Conservation (phyloP, 2,329 filamentous ascomycete species). For the Lachnum nothofagi region DNA sequence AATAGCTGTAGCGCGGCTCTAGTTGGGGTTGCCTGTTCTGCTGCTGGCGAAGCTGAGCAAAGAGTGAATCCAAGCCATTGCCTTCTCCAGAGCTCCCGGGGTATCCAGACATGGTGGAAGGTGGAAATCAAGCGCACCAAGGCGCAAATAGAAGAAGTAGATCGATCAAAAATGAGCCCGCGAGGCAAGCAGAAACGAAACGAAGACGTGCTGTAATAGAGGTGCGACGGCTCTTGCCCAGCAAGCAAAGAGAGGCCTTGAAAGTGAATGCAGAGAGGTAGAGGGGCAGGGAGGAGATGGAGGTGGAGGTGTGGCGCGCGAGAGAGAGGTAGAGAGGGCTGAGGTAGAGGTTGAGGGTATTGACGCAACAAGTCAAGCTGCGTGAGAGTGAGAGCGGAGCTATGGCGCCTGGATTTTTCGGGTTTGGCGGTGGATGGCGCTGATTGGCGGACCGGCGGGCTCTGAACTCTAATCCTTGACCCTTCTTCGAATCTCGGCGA, state of each 20-base stretch:
- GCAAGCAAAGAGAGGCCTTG: constrained; percentile 4
- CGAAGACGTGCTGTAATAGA: background rate
- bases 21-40: constrained; percentile 26
- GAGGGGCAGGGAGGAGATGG: constrained; percentile 6
- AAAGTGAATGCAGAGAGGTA: background rate
- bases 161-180: constrained; percentile 25
- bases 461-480: no score
- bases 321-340: constrained; percentile 1
- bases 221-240: constrained; percentile 11
- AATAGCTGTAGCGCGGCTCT: constrained; percentile 30
- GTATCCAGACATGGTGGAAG: constrained; percentile 33
- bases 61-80: constrained; percentile 31
- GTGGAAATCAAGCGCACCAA: constrained; percentile 27
- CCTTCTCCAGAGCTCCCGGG: constrained; percentile 25
- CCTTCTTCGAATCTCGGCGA: no score
- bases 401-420: no score
- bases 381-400: no score
- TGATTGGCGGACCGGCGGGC: no score
- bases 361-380: no score
- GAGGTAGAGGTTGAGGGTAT: constrained; percentile 1
- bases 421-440: no score
- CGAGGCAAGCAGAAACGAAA: constrained; percentile 8
- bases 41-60: constrained; percentile 32
- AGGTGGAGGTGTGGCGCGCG: background rate
- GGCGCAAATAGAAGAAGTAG: constrained; percentile 29